Percentiles rank a stretch among this genome's conserved stretches.
Conservation (phyloP, 2,329 filamentous ascomycete genomes). For the Microdochium bolleyi region DNA sequence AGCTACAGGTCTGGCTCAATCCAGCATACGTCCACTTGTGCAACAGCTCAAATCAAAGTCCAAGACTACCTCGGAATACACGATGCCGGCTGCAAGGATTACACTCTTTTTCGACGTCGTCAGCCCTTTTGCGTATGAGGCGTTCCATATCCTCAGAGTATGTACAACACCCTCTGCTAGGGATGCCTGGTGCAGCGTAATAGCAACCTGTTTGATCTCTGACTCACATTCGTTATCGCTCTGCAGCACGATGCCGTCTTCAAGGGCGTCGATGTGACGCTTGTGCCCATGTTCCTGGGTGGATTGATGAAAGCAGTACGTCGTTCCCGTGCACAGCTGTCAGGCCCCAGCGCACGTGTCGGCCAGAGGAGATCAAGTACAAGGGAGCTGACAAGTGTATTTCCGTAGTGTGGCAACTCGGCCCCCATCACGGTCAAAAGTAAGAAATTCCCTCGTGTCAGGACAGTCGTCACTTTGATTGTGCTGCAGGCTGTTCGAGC, state of each 20-base stretch:
- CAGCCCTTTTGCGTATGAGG: conserved; percentile 30
- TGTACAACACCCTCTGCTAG: conserved; percentile 6
- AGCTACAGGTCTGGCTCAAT: too few species aligned
- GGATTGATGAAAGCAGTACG: conserved; percentile 26
- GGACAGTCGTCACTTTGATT: neutral
- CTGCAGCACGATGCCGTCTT: conserved; percentile 21
- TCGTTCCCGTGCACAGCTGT: neutral
- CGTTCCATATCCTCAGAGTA: conserved; percentile 28
- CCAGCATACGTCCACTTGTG: neutral
- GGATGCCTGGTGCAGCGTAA: too few species aligned
- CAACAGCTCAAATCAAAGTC: neutral
- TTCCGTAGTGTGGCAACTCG: conserved; percentile 21
- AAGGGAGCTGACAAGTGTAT: neutral
- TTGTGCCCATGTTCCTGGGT: conserved; percentile 28
- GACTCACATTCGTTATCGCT: neutral
- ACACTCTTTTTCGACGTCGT: conserved; percentile 30
- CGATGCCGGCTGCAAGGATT: conserved; percentile 18
- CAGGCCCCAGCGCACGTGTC: neutral
- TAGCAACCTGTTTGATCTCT: neutral
- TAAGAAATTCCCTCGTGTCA: conserved; percentile 12
- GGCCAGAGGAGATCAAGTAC: neutral
- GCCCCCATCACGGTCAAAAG: conserved; percentile 27
- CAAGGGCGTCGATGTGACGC: conserved; percentile 18
- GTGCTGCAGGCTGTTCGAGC: neutral
- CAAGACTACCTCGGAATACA: neutral